phyloP scores from a whole-genome alignment of 331 rosid genomes.

The Malus hybrid region DNA sequence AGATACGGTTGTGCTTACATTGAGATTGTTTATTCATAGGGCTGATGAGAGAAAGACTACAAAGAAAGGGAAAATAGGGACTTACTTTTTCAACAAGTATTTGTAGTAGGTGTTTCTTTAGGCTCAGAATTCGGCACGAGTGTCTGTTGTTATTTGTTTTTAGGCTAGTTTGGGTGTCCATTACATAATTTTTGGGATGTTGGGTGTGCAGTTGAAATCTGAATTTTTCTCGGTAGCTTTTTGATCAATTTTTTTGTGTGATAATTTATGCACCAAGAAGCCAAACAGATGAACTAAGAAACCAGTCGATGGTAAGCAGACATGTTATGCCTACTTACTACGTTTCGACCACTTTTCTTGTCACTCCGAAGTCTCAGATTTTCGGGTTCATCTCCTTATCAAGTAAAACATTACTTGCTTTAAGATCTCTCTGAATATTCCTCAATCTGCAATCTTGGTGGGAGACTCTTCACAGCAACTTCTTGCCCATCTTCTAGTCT shows the following conservation, averaged over 20 bases:
- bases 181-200: neutral
- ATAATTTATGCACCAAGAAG: neutral
- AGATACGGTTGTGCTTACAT: slow-evolving; percentile 82
- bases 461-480: slow-evolving; percentile 45
- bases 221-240: neutral
- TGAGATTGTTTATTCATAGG: slow-evolving; percentile 75
- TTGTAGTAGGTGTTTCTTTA: neutral
- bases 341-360: slow-evolving; percentile 34
- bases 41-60: slow-evolving; percentile 7
- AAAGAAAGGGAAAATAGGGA: slow-evolving; percentile 1
- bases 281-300: neutral
- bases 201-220: slow-evolving; percentile 4
- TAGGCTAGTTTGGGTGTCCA: neutral
- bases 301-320: neutral
- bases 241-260: neutral
- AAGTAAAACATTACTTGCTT: slow-evolving; percentile 32
- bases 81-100: neutral
- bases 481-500: slow-evolving; percentile 30
- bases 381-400: slow-evolving; percentile 20
- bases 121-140: neutral
- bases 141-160: neutral
- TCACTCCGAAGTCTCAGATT: slow-evolving; percentile 43
- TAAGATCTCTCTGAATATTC: slow-evolving; percentile 30
- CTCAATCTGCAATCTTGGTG: slow-evolving; percentile 40
- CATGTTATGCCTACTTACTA: slow-evolving; percentile 17